Evolutionary conservation across 2,329 filamentous ascomycete species (phyloP), one percentile per base, ranked within the genome.

Genomic region (Akanthomyces dipterigenus): DNA sequence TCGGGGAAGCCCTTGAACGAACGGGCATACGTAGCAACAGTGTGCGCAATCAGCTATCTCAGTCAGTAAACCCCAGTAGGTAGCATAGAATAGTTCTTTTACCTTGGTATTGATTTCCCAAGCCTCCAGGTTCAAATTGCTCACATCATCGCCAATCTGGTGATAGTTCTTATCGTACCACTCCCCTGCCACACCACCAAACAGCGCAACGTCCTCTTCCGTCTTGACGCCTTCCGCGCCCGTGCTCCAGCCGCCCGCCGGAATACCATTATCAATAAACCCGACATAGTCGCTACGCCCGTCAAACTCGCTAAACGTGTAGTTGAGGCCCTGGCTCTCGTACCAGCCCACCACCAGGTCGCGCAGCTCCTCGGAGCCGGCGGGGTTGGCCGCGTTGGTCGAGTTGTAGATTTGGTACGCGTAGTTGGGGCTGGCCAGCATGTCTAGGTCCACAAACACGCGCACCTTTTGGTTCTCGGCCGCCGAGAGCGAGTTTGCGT

Each of bases 211-310:
- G 70, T 93, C 87, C 38, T 85, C 80, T 55, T 80, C 75, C 0
- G 88, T 91, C 82, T 92, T 93, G 75, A 90, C 72, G 14, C 83
- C 88, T 73, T 93, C 89, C 1, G 90, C 90, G 43, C 90, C 90
- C 2, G 89, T 91, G 60, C 89, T 88, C 63, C 93, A 84, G 34
- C 90, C 90, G 26, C 90, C 89, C 1, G 84, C 84, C 0, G 90
- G 88, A 46, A 93, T 91, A 3, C 87, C 87, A 61, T 83, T 80
- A 40, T 84, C 80, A 68, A 92, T 88, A 76, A 93, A 93, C 1
- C 85, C 87, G 55, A 87, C 88, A 67, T 93, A 93, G 73, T 95
- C 90, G 64, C 87, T 90, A 62, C 90, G 86, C 7, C 90, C 90
- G 67, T 91, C 88, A 66, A 95, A 93, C 2, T 85, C 82, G 31